Evolutionary conservation across 441 rosid species (phyloP).

Genomic region (Gossypium lobatum): DNA sequence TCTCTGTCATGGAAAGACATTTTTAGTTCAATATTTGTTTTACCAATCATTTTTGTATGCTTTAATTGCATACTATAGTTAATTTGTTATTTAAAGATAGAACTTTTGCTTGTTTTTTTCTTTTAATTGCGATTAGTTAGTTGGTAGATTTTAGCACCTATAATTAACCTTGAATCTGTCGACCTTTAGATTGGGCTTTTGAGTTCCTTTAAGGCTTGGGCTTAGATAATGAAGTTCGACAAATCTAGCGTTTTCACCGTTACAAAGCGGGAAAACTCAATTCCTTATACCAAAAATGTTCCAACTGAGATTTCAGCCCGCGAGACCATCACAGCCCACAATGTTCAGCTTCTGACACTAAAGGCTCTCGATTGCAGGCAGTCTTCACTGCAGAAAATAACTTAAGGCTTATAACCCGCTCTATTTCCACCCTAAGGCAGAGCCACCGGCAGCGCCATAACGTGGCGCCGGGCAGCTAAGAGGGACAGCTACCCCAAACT

Average conservation of each 20-base stretch:
- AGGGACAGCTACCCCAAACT: conserved; percentile 1
- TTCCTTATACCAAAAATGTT: background rate
- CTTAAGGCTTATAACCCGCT: conserved; percentile 14
- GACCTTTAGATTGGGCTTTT: background rate
- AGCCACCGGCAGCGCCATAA: conserved; percentile 33
- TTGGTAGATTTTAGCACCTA: too few species aligned
- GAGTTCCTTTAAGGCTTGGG: background rate
- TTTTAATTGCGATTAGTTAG: too few species aligned
- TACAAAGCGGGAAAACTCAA: background rate
- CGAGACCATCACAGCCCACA: conserved; percentile 46
- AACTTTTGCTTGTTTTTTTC: too few species aligned
- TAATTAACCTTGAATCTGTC: too few species aligned
- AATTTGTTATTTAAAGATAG: background rate
- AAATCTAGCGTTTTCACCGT: background rate
- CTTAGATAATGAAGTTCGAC: background rate
- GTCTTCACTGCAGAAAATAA: conserved; percentile 51
- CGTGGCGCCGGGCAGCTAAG: conserved; percentile 27
- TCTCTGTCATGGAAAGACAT: background rate
- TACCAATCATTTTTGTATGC: conserved; percentile 1
- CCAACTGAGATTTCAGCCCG: conserved; percentile 31
- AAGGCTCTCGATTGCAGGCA: conserved; percentile 58
- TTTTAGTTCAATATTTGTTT: background rate
- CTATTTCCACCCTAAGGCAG: background rate
- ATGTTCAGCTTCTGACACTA: conserved; percentile 11
- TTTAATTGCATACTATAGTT: too few species aligned